Evolutionary conservation across 2,329 filamentous ascomycete species (phyloP).

Genomic region (Pyricularia sp.): DNA sequence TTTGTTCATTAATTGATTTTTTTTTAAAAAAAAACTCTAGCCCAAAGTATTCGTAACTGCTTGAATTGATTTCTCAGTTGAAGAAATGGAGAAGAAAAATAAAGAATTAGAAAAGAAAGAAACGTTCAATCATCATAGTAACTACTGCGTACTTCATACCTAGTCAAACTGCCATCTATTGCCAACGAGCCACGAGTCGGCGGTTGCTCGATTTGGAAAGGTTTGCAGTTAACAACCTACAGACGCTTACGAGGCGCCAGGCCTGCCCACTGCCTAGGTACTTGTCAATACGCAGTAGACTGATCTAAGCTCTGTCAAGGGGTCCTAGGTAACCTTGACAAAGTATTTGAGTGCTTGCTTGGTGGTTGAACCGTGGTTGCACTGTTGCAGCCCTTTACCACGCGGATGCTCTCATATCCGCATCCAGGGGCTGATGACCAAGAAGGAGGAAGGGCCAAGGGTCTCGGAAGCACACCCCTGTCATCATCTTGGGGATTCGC

Average conservation of each 20-base stretch:
- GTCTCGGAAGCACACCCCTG: not conserved
- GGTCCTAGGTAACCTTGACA: not conserved
- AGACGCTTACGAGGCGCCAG: not conserved
- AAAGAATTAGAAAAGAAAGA: too few species aligned
- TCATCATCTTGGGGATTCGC: not conserved
- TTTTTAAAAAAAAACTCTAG: too few species aligned
- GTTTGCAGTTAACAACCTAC: not conserved
- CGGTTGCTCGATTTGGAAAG: not conserved
- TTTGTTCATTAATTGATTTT: too few species aligned
- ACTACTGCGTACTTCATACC: too few species aligned
- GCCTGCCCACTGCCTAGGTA: not conserved
- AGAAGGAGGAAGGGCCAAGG: not conserved
- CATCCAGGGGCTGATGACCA: not conserved
- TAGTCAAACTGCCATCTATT: not conserved
- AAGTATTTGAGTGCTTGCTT: not conserved
- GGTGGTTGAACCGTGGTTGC: not conserved
- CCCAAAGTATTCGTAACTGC: too few species aligned
- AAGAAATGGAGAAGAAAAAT: too few species aligned
- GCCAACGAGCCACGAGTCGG: not conserved
- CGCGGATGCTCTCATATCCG: not conserved
- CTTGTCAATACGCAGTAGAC: too few species aligned
- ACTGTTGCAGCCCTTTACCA: not conserved
- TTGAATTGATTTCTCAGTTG: too few species aligned
- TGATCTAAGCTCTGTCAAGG: not conserved
- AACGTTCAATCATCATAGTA: too few species aligned